Percentiles rank a stretch among this genome's conserved stretches.
These are phyloP conservation scores for Neonectria ditissima DNA, from an alignment of 2,329 filamentous ascomycete species.

Conservation along the genomic window DNA sequence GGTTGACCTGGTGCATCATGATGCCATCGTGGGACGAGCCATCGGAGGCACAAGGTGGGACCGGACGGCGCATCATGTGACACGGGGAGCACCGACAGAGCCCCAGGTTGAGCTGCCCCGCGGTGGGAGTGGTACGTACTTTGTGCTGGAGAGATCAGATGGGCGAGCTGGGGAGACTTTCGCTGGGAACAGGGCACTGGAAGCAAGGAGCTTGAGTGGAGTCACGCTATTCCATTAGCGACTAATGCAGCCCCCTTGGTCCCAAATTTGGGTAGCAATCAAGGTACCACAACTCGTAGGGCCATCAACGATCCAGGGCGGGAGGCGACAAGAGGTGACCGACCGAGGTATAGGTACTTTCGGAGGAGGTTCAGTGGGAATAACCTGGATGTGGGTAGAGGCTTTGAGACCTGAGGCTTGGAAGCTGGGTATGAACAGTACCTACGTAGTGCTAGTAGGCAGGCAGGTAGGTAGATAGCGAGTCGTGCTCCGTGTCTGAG, in stretches of 20 bases:
- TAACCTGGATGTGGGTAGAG: constrained; percentile 20
- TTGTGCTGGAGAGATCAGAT: constrained; percentile 10
- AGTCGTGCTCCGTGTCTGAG: constrained; percentile 18
- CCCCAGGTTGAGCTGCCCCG: constrained; percentile 7
- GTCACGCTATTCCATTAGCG: constrained; percentile 27
- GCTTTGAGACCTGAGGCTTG: constrained; percentile 19
- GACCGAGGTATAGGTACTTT: constrained; percentile 38
- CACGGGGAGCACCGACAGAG: constrained; percentile 22
- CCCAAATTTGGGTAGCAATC: constrained; percentile 34
- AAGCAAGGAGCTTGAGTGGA: constrained; percentile 46
- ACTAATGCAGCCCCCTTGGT: constrained; percentile 33
- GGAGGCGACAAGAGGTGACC: neutral
- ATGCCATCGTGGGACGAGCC: constrained; percentile 45
- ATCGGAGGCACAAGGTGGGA: constrained; percentile 35
- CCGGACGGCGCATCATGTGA: constrained; percentile 40
- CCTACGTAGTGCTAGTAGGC: no score
- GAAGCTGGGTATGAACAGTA: constrained; percentile 29
- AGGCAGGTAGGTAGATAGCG: no score
- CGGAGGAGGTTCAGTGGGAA: neutral
- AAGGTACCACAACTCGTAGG: constrained; percentile 37
- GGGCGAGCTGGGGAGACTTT: constrained; percentile 3
- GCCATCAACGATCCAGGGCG: constrained; percentile 28
- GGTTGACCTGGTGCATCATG: constrained; percentile 31
- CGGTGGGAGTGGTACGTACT: constrained; percentile 17
- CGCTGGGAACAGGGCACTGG: constrained; percentile 24